These are phyloP conservation scores for Ensete glaucum DNA, from an alignment of 176 grass and related monocot species.

Conservation along the genomic window DNA sequence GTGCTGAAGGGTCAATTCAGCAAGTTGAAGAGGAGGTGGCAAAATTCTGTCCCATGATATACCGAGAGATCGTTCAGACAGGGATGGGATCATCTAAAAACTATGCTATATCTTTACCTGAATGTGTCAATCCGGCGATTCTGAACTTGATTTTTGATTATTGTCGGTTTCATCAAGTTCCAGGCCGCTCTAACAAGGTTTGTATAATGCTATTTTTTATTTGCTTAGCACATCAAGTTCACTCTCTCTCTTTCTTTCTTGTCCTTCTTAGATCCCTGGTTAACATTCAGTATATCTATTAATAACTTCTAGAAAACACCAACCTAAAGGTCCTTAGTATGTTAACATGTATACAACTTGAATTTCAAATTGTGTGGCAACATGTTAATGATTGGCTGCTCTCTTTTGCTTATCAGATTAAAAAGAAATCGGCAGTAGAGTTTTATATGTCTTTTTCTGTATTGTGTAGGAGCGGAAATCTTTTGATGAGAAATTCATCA, in stretches of 20 bases:
- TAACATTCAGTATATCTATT: neutral
- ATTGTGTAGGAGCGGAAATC: conserved; percentile 47
- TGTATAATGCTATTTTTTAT: neutral
- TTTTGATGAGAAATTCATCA: conserved; percentile 96
- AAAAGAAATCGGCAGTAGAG: neutral
- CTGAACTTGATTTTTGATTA: conserved; percentile 98
- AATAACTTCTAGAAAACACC: too few relatives aligned
- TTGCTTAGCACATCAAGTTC: too few relatives aligned
- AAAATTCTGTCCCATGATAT: conserved; percentile 95
- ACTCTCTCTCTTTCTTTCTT: too few relatives aligned
- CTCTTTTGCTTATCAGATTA: too few relatives aligned
- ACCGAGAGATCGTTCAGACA: conserved; percentile 79
- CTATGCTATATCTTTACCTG: conserved; percentile 81
- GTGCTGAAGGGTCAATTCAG: conserved; percentile 97
- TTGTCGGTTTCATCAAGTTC: conserved; percentile 92
- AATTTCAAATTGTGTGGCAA: too few relatives aligned
- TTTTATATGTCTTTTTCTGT: neutral
- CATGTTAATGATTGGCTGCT: too few relatives aligned
- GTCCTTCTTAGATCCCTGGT: too few relatives aligned
- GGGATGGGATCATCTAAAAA: conserved; percentile 92
- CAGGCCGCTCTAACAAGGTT: conserved; percentile 94
- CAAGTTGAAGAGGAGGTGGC: conserved; percentile 99
- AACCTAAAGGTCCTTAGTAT: too few relatives aligned
- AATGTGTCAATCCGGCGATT: conserved; percentile 72
- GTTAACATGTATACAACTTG: too few relatives aligned